Evolutionary conservation across 2,329 filamentous ascomycete species (phyloP).

Genomic region (Colletotrichum echinochloae): DNA sequence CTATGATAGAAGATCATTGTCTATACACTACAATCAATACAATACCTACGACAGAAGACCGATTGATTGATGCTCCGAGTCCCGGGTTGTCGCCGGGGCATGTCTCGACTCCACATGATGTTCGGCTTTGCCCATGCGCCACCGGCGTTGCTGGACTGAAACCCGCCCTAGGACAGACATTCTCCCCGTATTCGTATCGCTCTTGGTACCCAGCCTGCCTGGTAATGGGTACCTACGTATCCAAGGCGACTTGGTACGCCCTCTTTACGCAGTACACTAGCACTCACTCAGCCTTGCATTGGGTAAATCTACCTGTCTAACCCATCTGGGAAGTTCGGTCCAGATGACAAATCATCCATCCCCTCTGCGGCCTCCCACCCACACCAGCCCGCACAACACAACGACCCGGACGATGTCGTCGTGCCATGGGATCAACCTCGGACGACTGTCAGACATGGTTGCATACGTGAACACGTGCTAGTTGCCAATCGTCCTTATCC

Average conservation of each 20-base stretch:
- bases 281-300: not conserved
- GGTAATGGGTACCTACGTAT: no score
- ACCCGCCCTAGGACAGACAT: not conserved
- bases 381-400: not conserved
- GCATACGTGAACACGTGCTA: not conserved
- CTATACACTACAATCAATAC: no score
- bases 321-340: conserved; percentile 5
- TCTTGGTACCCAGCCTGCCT: no score
- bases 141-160: not conserved
- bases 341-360: not conserved
- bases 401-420: not conserved
- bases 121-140: not conserved
- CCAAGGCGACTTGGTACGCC: no score
- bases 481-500: not conserved
- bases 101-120: not conserved
- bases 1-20: no score
- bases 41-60: no score
- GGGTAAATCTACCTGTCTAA: not conserved
- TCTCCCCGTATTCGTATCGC: not conserved
- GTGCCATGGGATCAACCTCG: not conserved
- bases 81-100: no score
- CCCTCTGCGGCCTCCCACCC: not conserved
- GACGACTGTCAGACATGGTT: not conserved
- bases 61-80: no score
- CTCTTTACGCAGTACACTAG: no score